A percentile compares a stretch with the other conserved stretches of the same genome.
Evolutionary conservation across 2,329 filamentous ascomycete genomes (phyloP).

Genomic region (Lachnellula arida): DNA sequence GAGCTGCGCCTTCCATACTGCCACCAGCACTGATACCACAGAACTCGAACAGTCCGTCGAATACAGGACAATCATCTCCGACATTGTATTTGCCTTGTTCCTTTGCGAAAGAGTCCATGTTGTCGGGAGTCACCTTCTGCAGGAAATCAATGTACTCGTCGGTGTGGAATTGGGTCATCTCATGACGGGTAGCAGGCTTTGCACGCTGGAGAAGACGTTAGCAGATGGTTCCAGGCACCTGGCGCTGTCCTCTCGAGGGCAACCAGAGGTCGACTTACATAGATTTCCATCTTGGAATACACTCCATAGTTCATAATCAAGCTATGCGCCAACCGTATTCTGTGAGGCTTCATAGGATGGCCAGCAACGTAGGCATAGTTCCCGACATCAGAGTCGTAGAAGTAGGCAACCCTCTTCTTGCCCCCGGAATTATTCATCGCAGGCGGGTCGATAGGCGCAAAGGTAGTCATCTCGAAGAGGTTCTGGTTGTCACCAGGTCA

Average conservation of each 20-base stretch:
- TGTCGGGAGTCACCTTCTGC: conserved; percentile 92
- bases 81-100: conserved; percentile 95
- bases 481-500: no score
- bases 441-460: conserved; percentile 49
- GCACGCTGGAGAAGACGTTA: conserved; percentile 52
- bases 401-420: conserved; percentile 89
- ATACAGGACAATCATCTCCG: conserved; percentile 94
- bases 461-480: conserved; percentile 17
- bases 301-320: conserved; percentile 94
- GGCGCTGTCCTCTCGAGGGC: not conserved
- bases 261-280: conserved; percentile 53
- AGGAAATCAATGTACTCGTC: conserved; percentile 95
- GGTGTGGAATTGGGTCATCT: conserved; percentile 92
- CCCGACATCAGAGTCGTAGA: conserved; percentile 96
- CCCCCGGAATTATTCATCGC: conserved; percentile 45
- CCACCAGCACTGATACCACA: conserved; percentile 92
- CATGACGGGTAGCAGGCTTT: conserved; percentile 80
- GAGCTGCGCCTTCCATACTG: conserved; percentile 87
- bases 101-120: conserved; percentile 89
- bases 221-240: not conserved
- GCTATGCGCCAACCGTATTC: conserved; percentile 89
- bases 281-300: conserved; percentile 95
- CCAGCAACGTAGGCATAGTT: conserved; percentile 97
- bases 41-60: conserved; percentile 96
- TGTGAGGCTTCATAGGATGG: conserved; percentile 98